These are phyloP conservation scores for Phytophthora gonapodyides DNA, from an alignment of 352 stramenopile species.

Conservation along the genomic window DNA sequence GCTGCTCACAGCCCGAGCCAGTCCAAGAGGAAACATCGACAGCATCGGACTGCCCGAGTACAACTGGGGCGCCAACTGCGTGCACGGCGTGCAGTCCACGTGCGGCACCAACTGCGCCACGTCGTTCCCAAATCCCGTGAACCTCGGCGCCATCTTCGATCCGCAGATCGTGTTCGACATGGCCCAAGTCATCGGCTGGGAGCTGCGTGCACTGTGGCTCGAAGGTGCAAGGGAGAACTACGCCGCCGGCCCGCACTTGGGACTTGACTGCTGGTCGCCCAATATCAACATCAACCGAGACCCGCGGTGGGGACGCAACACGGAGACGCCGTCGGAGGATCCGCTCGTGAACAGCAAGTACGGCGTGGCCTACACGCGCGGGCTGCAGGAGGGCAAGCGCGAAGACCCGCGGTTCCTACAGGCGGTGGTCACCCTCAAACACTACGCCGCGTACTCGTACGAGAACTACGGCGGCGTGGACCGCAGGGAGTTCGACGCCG, in stretches of 20 bases:
- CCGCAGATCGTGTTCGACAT: constrained; percentile 69
- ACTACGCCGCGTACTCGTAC: constrained; percentile 92
- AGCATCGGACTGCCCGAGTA: too few relatives aligned
- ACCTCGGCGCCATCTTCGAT: constrained; percentile 90
- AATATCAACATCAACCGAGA: constrained; percentile 96
- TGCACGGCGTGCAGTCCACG: constrained; percentile 90
- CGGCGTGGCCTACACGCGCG: constrained; percentile 85
- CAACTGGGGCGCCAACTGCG: constrained; percentile 82
- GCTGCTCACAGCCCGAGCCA: too few relatives aligned
- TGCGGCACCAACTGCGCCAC: constrained; percentile 77
- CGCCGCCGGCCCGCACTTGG: constrained; percentile 54
- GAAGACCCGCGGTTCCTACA: constrained; percentile 60
- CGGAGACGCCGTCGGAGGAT: constrained; percentile 93
- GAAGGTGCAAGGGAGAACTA: constrained; percentile 73
- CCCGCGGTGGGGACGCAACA: constrained; percentile 92
- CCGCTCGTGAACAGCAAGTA: constrained; percentile 89
- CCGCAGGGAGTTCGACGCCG: constrained; percentile 87
- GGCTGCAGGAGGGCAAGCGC: constrained; percentile 74
- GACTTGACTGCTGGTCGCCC: constrained; percentile 92
- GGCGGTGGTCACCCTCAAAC: constrained; percentile 91
- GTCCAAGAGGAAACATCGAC: too few relatives aligned
- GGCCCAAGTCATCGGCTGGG: constrained; percentile 84
- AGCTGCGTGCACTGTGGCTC: constrained; percentile 72
- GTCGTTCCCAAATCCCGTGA: constrained; percentile 89
- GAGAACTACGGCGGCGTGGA: constrained; percentile 67